These are phyloP conservation scores for Pleurotus giganteus DNA, from an alignment of 768 basidiomycete species.

Conservation along the genomic window DNA sequence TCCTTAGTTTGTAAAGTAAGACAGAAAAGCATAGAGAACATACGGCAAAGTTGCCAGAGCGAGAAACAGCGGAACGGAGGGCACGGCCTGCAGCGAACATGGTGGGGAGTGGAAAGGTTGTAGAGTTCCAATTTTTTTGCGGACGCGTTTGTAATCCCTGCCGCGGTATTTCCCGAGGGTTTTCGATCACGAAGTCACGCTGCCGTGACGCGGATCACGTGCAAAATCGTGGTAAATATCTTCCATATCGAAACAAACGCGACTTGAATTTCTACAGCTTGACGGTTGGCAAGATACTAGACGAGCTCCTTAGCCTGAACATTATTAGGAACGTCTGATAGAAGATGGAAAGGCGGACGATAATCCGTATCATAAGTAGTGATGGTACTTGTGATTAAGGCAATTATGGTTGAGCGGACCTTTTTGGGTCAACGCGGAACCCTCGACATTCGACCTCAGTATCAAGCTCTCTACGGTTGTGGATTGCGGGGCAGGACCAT, in stretches of 20 bases:
- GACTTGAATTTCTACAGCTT: background rate
- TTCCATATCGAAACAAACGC: background rate
- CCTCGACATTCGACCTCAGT: too few species aligned
- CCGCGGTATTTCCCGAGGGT: slow-evolving; percentile 38
- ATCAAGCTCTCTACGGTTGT: background rate
- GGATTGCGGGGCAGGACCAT: slow-evolving; percentile 2
- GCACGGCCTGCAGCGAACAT: slow-evolving; percentile 76
- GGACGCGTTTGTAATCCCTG: slow-evolving; percentile 33
- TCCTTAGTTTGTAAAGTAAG: slow-evolving; percentile 11
- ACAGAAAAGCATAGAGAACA: slow-evolving; percentile 16
- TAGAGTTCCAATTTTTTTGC: slow-evolving; percentile 42
- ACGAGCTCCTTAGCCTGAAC: too few species aligned
- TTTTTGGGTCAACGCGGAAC: too few species aligned
- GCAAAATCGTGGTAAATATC: background rate
- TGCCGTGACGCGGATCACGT: background rate
- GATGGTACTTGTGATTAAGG: too few species aligned
- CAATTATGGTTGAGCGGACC: too few species aligned
- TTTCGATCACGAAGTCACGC: slow-evolving; percentile 16
- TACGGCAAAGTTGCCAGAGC: slow-evolving; percentile 66
- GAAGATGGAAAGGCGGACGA: too few species aligned
- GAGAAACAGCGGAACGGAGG: slow-evolving; percentile 54
- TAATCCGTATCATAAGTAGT: too few species aligned
- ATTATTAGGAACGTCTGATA: too few species aligned
- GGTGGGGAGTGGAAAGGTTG: slow-evolving; percentile 43
- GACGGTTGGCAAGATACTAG: too few species aligned